Evolutionary conservation across 108 stramenopile species (phyloP).

Genomic region (Tribonema minus): DNA sequence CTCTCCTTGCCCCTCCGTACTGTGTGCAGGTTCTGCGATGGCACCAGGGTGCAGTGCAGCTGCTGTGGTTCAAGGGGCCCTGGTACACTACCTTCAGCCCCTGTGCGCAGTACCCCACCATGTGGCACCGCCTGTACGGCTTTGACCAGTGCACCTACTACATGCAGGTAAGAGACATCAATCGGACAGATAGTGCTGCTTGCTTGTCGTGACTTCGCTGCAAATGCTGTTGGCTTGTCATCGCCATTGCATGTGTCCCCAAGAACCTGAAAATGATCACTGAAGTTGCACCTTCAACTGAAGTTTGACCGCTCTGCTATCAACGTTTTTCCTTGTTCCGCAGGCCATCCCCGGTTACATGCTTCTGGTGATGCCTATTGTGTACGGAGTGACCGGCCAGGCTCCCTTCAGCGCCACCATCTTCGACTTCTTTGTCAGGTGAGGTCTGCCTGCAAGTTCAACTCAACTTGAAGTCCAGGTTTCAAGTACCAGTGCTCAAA

Average conservation of each 20-base stretch:
- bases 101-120: conserved; percentile 25
- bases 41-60: conserved; percentile 41
- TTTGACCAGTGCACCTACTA: conserved; percentile 45
- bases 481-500: too few relatives aligned
- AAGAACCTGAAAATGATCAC: too few relatives aligned
- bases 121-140: conserved; percentile 35
- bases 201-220: too few relatives aligned
- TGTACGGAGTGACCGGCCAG: conserved; percentile 19
- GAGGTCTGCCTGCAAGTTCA: too few relatives aligned
- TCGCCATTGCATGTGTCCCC: too few relatives aligned
- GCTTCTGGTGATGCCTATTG: conserved; percentile 37
- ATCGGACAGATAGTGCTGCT: too few relatives aligned
- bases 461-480: too few relatives aligned
- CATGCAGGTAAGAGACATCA: conserved; percentile 26
- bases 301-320: too few relatives aligned
- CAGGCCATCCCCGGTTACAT: conserved; percentile 36
- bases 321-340: too few relatives aligned
- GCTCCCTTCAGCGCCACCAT: conserved; percentile 22
- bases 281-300: too few relatives aligned
- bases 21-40: conserved; percentile 13
- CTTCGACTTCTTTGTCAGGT: conserved; percentile 12
- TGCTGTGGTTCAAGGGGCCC: conserved; percentile 14
- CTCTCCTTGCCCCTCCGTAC: too few relatives aligned
- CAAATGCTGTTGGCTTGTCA: too few relatives aligned
- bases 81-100: conserved; percentile 22